A percentile compares a stretch with the other conserved stretches of the same genome.
Conservation (phyloP, 2,329 filamentous ascomycete genomes). For the Cadophora sp. region DNA sequence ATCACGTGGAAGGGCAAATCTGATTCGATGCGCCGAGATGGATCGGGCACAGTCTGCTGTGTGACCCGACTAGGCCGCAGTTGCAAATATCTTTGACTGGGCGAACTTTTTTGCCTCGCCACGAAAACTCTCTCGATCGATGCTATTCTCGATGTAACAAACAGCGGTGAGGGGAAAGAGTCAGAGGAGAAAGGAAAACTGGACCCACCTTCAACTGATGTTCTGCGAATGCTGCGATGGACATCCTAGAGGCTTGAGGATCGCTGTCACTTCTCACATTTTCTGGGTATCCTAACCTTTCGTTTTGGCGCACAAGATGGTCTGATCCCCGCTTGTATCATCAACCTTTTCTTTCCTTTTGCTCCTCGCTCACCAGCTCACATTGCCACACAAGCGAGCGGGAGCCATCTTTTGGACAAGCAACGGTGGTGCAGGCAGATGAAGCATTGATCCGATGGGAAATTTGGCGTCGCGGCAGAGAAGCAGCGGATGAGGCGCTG, state of each 20-base stretch:
- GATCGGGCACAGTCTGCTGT: slow-evolving; percentile 24
- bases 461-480: slow-evolving; percentile 13
- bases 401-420: slow-evolving; percentile 19
- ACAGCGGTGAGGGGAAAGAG: slow-evolving; percentile 38
- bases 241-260: slow-evolving; percentile 13
- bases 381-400: slow-evolving; percentile 15
- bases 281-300: slow-evolving; percentile 1
- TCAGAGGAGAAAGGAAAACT: slow-evolving; percentile 9
- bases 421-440: slow-evolving; percentile 36
- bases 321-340: slow-evolving; percentile 18
- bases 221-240: neutral
- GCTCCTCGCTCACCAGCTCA: neutral
- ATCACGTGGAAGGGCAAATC: slow-evolving; percentile 14
- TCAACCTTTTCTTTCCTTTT: slow-evolving; percentile 21
- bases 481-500: slow-evolving; percentile 20
- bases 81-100: slow-evolving; percentile 22
- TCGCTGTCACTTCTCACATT: slow-evolving; percentile 37
- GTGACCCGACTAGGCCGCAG: slow-evolving; percentile 31
- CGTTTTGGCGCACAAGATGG: slow-evolving; percentile 14
- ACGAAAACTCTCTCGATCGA: slow-evolving; percentile 32
- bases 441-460: slow-evolving; percentile 30
- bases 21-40: neutral
- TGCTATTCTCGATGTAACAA: slow-evolving; percentile 32
- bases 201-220: slow-evolving; percentile 1
- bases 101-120: slow-evolving; percentile 22